Base-by-base conservation (phyloP, 441 rosid genomes). In the Eruca vesicaria region DNA sequence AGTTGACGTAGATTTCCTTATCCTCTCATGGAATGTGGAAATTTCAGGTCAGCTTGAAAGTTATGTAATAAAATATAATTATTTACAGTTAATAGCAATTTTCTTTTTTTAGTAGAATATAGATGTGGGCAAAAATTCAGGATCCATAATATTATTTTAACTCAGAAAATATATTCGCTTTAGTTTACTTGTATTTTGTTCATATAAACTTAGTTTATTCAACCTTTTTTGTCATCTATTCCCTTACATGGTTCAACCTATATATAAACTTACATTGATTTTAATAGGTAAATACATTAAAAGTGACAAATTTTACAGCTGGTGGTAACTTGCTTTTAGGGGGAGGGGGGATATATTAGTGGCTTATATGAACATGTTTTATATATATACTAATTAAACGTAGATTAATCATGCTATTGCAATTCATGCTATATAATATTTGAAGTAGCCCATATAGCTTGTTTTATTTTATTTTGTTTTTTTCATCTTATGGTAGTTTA, bases 1-100 rank as follows among this genome's bases (percentile, higher is more conserved):
- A 26, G 61, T 74, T 59, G 38, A 59, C 9, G 66, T 43, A 57
- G 12, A 73, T 66, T 57, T 56, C 35, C 50, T 71, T 63, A 35
- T 62, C n/a, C 62, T 62, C 10, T 0, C 21, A 72, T 16, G 28
- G 48, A 16, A 15, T 55, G 45, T 26, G 12, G 16, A 56, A 43
- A 58, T 58, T 52, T 58, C 38, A 33, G 0, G 23, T 28, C 68
- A 61, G 45, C 57, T 61, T 48, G 11, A 33, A 60, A 45, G 21
- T 11, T 7, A 74, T 74, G 12, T 20, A 73, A 59, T 74, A 66
- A 66, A 66, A 36, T 35, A 11, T 72, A 33, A 52, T 52, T 20
- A 21, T 21, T 41, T 16, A 43, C 8, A 20, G 15, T 3, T 38
- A 21, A 20, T 21, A 21, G 11, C 2, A 38, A 3, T 38, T 63